A percentile compares a stretch with the other conserved stretches of the same genome.
These are phyloP conservation scores for Colletotrichum sp. DNA, from an alignment of 2,329 filamentous ascomycete species.

Conservation along the genomic window DNA sequence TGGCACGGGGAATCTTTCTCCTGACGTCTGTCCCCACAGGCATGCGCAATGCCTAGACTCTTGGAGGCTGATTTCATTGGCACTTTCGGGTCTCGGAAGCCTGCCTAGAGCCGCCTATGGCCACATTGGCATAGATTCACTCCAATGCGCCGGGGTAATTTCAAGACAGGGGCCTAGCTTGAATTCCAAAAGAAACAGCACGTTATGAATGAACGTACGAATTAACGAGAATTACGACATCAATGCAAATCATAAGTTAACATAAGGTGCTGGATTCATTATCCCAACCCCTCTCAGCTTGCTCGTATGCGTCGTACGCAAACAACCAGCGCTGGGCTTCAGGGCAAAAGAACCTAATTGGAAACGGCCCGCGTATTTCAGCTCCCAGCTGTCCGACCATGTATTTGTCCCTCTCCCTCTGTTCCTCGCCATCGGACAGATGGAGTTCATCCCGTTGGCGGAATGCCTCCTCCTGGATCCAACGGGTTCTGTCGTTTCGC, in stretches of 20 bases:
- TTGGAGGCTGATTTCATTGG: neutral
- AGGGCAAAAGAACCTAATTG: conserved; percentile 10
- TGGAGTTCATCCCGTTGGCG: conserved; percentile 4
- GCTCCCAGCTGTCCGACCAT: neutral
- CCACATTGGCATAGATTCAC: neutral
- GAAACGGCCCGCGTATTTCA: neutral
- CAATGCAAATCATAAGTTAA: neutral
- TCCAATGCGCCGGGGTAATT: neutral
- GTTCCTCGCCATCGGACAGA: conserved; percentile 2
- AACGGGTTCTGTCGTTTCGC: neutral
- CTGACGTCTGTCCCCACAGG: neutral
- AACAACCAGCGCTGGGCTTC: neutral
- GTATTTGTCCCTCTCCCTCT: neutral
- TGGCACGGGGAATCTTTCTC: neutral
- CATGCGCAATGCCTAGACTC: neutral
- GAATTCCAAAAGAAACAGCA: neutral
- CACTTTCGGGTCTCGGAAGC: neutral
- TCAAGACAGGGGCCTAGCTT: neutral
- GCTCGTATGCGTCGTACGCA: conserved; percentile 11
- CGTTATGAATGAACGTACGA: neutral
- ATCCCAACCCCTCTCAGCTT: conserved; percentile 23
- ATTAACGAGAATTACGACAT: neutral
- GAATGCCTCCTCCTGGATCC: conserved; percentile 12
- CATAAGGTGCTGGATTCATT: neutral
- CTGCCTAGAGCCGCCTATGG: neutral